Evolutionary conservation across 139 green algal genomes (phyloP).

Genomic region (Chlorella sp.): DNA sequence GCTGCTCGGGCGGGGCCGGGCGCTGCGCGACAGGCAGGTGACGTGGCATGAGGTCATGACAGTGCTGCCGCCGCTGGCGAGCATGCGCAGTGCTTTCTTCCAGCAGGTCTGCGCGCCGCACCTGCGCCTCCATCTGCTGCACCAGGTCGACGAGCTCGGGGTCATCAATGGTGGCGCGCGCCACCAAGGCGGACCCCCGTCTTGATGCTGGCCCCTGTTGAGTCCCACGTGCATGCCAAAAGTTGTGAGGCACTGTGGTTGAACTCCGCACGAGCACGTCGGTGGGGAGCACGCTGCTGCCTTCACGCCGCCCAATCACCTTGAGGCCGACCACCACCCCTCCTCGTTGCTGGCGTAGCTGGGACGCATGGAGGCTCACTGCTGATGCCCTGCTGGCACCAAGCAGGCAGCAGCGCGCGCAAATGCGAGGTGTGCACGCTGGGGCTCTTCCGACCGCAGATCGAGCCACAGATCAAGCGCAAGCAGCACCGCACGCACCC

Average conservation of each 20-base stretch:
- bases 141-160: neutral
- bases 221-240: neutral
- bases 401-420: too few relatives aligned
- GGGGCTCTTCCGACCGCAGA: too few relatives aligned
- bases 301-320: neutral
- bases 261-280: neutral
- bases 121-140: neutral
- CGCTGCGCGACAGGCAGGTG: neutral
- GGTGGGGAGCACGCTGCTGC: neutral
- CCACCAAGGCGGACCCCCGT: neutral
- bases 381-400: too few relatives aligned
- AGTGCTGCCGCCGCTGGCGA: neutral
- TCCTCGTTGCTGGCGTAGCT: neutral
- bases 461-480: too few relatives aligned
- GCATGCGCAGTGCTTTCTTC: neutral
- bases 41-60: neutral
- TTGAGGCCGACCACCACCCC: too few relatives aligned
- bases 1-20: neutral
- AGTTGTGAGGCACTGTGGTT: neutral
- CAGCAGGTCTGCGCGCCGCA: neutral
- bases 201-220: neutral
- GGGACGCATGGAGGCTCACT: too few relatives aligned
- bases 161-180: neutral
- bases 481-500: too few relatives aligned
- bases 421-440: too few relatives aligned